phyloP scores from a whole-genome alignment of 139 green algal genomes.

The Desmodesmus armatus region DNA sequence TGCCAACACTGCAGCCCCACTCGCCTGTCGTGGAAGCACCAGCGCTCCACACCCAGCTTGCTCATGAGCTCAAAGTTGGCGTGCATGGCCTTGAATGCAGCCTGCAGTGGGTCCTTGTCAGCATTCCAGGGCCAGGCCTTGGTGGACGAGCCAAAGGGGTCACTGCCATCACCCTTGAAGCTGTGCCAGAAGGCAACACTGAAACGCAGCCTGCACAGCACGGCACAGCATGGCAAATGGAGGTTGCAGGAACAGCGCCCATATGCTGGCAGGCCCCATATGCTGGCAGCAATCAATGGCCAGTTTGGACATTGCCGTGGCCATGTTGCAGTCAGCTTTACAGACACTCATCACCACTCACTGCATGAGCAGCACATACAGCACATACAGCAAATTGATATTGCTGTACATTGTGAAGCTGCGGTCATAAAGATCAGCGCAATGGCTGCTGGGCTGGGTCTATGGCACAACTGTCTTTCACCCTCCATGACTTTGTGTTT shows the following conservation, averaged over 20 bases:
- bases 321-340: too few relatives aligned
- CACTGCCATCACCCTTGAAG: conserved; percentile 71
- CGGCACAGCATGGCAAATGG: neutral
- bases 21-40: conserved; percentile 85
- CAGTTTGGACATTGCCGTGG: too few relatives aligned
- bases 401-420: too few relatives aligned
- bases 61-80: conserved; percentile 81
- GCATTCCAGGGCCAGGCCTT: conserved; percentile 42
- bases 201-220: conserved; percentile 67
- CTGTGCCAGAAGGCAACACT: conserved; percentile 85
- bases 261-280: too few relatives aligned
- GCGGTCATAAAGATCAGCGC: too few relatives aligned
- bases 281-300: too few relatives aligned
- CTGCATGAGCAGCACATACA: too few relatives aligned
- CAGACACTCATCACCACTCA: too few relatives aligned
- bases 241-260: neutral
- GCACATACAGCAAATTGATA: too few relatives aligned
- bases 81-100: conserved; percentile 66
- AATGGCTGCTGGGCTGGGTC: neutral
- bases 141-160: conserved; percentile 77
- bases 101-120: conserved; percentile 28
- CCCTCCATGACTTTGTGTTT: too few relatives aligned
- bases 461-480: too few relatives aligned
- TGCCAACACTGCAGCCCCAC: too few relatives aligned
- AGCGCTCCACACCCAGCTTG: conserved; percentile 77